A percentile compares a stretch with the other conserved stretches of the same genome.
These are phyloP conservation scores for Paramecium pentaurelia DNA, from an alignment of 73 alveolate species.

Conservation along the genomic window DNA sequence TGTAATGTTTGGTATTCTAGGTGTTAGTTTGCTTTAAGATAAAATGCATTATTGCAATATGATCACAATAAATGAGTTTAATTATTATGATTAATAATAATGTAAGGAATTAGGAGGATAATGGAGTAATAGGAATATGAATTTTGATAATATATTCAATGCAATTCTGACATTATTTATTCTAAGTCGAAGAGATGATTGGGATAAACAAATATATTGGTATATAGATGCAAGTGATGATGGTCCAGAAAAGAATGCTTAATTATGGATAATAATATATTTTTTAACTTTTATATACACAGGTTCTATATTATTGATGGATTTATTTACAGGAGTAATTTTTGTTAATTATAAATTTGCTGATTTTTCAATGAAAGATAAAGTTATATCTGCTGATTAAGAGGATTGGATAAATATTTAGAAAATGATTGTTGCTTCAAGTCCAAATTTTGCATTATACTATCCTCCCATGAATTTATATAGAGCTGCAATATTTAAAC, in stretches of 20 bases:
- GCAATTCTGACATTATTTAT: slow-evolving; percentile 86
- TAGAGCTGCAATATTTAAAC: slow-evolving; percentile 31
- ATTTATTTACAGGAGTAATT: slow-evolving; percentile 93
- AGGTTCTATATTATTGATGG: slow-evolving; percentile 83
- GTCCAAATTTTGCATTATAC: slow-evolving; percentile 67
- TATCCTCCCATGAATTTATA: slow-evolving; percentile 49
- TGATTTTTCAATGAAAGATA: slow-evolving; percentile 60
- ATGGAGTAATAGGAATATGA: slow-evolving; percentile 68
- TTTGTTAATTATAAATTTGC: slow-evolving; percentile 88
- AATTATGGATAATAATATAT: slow-evolving; percentile 54
- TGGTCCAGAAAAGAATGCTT: slow-evolving; percentile 55
- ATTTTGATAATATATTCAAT: slow-evolving; percentile 84
- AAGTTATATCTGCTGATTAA: slow-evolving; percentile 52
- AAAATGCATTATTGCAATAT: slow-evolving; percentile 70
- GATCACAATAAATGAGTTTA: not conserved
- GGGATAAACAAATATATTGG: slow-evolving; percentile 87
- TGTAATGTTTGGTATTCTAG: slow-evolving; percentile 80
- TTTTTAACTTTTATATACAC: slow-evolving; percentile 82
- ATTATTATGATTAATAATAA: not conserved
- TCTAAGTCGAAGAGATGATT: slow-evolving; percentile 84
- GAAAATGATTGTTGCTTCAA: slow-evolving; percentile 53
- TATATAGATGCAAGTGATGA: slow-evolving; percentile 62
- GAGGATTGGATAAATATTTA: slow-evolving; percentile 74
- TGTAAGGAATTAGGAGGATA: not conserved
- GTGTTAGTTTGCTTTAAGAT: slow-evolving; percentile 74